Percentiles rank a stretch among this genome's conserved stretches.
Evolutionary conservation across 1,139 yeast genomes (phyloP).

Genomic region (Yamadazyma trypodendri): DNA sequence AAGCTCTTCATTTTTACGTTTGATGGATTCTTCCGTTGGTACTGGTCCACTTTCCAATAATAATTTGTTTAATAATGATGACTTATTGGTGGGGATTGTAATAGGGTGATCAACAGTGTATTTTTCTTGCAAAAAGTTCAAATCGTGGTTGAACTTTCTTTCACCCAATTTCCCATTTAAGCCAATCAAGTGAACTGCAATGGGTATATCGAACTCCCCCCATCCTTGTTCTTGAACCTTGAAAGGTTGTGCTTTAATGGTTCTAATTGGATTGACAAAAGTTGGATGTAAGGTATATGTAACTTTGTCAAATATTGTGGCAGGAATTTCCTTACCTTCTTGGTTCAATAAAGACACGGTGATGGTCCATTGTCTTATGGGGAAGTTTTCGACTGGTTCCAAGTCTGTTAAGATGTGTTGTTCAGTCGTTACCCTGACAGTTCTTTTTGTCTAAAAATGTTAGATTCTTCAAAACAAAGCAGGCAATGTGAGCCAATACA

Average conservation of each 20-base stretch:
- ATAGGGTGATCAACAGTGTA: conserved; percentile 78
- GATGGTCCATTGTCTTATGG: conserved; percentile 94
- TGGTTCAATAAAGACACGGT: conserved; percentile 73
- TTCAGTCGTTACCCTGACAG: conserved; percentile 82
- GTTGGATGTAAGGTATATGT: conserved; percentile 95
- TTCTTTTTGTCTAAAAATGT: conserved; percentile 65
- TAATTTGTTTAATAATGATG: conserved; percentile 62
- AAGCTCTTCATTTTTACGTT: conserved; percentile 24
- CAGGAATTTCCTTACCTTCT: conserved; percentile 82
- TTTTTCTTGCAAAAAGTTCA: conserved; percentile 76
- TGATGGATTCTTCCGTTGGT: conserved; percentile 46
- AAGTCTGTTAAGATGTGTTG: conserved; percentile 82
- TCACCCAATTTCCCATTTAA: conserved; percentile 81
- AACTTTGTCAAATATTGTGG: conserved; percentile 85
- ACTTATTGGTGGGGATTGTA: conserved; percentile 74
- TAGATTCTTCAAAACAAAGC: conserved; percentile 15
- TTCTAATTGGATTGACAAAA: conserved; percentile 82
- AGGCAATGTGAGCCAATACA: background rate
- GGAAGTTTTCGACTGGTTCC: conserved; percentile 88
- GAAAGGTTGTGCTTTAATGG: conserved; percentile 84
- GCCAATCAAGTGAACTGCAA: conserved; percentile 67
- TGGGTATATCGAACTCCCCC: conserved; percentile 95
- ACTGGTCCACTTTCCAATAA: conserved; percentile 81
- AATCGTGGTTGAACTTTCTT: conserved; percentile 80
- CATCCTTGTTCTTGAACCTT: conserved; percentile 92